These are phyloP conservation scores for Pulveroboletus sp. DNA, from an alignment of 768 basidiomycete genomes.

Conservation along the genomic window DNA sequence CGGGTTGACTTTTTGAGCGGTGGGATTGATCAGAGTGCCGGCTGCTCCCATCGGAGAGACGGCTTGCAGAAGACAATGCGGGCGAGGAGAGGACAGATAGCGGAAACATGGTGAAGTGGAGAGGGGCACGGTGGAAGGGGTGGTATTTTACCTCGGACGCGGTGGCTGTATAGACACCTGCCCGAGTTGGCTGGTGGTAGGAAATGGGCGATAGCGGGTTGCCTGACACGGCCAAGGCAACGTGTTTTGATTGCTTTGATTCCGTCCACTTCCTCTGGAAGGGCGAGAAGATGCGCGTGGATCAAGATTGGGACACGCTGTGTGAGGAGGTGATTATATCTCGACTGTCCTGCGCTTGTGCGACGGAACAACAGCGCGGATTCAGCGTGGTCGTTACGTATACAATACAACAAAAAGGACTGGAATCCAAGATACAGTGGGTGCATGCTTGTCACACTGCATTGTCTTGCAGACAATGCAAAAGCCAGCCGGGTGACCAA, in stretches of 20 bases:
- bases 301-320: conserved; percentile 29
- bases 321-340: conserved; percentile 13
- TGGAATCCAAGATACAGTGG: no score
- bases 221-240: conserved; percentile 31
- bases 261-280: conserved; percentile 20
- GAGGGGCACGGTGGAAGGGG: conserved; percentile 6
- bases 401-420: neutral
- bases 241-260: conserved; percentile 30
- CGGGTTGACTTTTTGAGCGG: conserved; percentile 43
- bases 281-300: conserved; percentile 26
- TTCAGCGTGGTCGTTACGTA: conserved; percentile 33
- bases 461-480: no score
- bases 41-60: conserved; percentile 38
- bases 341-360: no score
- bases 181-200: conserved; percentile 29
- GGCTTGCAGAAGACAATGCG: conserved; percentile 33
- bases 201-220: conserved; percentile 26
- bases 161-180: conserved; percentile 33
- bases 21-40: conserved; percentile 32
- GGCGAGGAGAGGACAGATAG: conserved; percentile 31
- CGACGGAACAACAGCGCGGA: conserved; percentile 1
- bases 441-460: no score
- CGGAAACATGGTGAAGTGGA: conserved; percentile 26
- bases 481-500: no score
- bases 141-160: conserved; percentile 32